Conservation (phyloP, 1,139 yeast species). For the Ogataea hybrid region DNA sequence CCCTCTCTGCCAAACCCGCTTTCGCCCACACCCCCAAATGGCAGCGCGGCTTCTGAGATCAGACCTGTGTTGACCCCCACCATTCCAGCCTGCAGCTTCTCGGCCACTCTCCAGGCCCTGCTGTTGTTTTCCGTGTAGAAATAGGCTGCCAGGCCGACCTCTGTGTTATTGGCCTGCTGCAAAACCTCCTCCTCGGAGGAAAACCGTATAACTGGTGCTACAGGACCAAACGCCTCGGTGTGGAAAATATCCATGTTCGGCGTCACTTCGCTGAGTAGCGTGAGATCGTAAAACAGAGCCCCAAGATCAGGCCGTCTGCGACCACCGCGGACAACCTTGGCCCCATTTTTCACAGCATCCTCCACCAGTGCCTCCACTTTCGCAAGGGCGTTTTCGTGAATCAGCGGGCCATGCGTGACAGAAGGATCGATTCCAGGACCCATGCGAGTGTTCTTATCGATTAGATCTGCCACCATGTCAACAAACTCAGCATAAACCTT, state of each 20-base stretch:
- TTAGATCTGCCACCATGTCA: constrained; percentile 46
- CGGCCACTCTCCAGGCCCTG: constrained; percentile 64
- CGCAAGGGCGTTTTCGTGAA: constrained; percentile 60
- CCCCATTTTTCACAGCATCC: constrained; percentile 77
- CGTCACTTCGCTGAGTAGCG: constrained; percentile 66
- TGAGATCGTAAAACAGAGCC: constrained; percentile 71
- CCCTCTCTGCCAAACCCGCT: constrained; percentile 87
- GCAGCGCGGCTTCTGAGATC: constrained; percentile 68
- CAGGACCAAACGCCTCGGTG: constrained; percentile 91
- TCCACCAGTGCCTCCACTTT: constrained; percentile 71
- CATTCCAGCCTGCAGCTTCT: constrained; percentile 77
- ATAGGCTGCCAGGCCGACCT: constrained; percentile 78
- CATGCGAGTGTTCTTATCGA: constrained; percentile 39
- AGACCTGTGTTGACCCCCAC: constrained; percentile 75
- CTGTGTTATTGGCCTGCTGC: constrained; percentile 62
- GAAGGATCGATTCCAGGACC: constrained; percentile 73
- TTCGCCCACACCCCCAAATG: constrained; percentile 80
- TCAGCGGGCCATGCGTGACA: constrained; percentile 81
- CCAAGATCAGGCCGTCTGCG: constrained; percentile 65
- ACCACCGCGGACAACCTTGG: constrained; percentile 64
- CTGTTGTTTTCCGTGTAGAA: constrained; percentile 66
- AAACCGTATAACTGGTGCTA: constrained; percentile 74
- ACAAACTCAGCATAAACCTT: constrained; percentile 61
- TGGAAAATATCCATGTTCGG: constrained; percentile 58
- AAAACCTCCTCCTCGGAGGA: constrained; percentile 64